Conservation (phyloP, 192 early-diverging fungal species). For the Jimgerdemannia flammicorona region DNA sequence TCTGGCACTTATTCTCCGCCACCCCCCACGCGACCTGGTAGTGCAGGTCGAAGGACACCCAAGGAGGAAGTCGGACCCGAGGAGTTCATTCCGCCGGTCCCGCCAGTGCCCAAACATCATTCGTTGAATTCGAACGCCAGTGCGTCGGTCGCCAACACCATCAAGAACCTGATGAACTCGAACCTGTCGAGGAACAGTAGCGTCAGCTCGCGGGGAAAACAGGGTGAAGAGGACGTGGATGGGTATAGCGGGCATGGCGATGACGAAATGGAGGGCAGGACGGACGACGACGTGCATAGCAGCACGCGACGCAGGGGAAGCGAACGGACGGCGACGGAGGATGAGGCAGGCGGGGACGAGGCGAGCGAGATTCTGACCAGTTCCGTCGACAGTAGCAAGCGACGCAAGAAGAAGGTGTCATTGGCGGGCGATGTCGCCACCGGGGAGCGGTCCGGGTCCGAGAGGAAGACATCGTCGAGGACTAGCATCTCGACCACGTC, state of each 20-base stretch:
- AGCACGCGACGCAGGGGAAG: background rate
- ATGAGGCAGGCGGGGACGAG: background rate
- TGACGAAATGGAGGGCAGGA: background rate
- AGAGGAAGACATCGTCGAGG: background rate
- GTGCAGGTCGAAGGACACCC: background rate
- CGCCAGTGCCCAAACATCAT: constrained; percentile 26
- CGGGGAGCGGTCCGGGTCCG: background rate
- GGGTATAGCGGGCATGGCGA: background rate
- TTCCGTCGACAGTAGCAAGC: background rate
- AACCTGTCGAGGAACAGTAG: background rate
- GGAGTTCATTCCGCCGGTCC: constrained; percentile 17
- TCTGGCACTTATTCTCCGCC: background rate
- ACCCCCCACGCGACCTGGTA: background rate
- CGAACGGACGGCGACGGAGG: background rate
- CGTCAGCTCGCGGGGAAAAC: background rate
- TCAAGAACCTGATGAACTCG: background rate
- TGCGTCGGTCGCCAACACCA: background rate
- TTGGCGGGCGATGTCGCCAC: background rate
- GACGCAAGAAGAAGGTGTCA: background rate
- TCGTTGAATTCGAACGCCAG: constrained; percentile 5
- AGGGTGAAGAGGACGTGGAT: background rate
- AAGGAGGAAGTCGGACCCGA: background rate
- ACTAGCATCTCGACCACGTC: background rate
- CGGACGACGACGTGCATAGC: background rate
- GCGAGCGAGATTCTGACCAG: background rate